A percentile compares a stretch with the other conserved stretches of the same genome.
Conservation (phyloP, 768 basidiomycete species). For the Cystofilobasidium capitatum region DNA sequence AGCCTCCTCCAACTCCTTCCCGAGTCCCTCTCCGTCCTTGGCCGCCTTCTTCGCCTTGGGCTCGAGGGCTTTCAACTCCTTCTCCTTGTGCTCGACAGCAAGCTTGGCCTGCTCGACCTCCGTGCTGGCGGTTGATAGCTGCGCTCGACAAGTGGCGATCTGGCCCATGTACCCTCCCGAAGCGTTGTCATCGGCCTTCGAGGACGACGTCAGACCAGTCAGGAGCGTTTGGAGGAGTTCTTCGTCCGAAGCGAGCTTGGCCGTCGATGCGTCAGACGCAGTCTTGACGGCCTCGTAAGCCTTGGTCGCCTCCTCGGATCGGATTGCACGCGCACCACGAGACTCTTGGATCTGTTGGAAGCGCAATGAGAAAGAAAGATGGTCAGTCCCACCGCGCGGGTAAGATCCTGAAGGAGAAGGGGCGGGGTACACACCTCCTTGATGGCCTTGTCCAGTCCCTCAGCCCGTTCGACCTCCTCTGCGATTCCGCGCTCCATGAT, state of each 20-base stretch:
- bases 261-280: slow-evolving; percentile 53
- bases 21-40: slow-evolving; percentile 66
- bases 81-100: slow-evolving; percentile 64
- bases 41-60: slow-evolving; percentile 71
- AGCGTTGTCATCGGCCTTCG: slow-evolving; percentile 52
- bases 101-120: slow-evolving; percentile 75
- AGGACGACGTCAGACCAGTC: slow-evolving; percentile 71
- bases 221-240: slow-evolving; percentile 90
- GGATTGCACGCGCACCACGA: slow-evolving; percentile 51
- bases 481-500: slow-evolving; percentile 63
- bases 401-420: neutral
- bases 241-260: slow-evolving; percentile 62
- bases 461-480: slow-evolving; percentile 63
- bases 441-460: slow-evolving; percentile 49
- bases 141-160: slow-evolving; percentile 70
- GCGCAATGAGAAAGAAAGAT: slow-evolving; percentile 16
- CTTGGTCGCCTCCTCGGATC: slow-evolving; percentile 51
- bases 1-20: slow-evolving; percentile 51
- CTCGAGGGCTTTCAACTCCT: slow-evolving; percentile 68
- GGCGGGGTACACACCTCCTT: slow-evolving; percentile 49
- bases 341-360: slow-evolving; percentile 49
- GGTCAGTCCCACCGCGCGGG: too few relatives aligned
- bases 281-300: slow-evolving; percentile 59
- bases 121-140: slow-evolving; percentile 62
- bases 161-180: slow-evolving; percentile 96